phyloP scores from a whole-genome alignment of 2,329 filamentous ascomycete species.

The Diplodia intermedia region DNA sequence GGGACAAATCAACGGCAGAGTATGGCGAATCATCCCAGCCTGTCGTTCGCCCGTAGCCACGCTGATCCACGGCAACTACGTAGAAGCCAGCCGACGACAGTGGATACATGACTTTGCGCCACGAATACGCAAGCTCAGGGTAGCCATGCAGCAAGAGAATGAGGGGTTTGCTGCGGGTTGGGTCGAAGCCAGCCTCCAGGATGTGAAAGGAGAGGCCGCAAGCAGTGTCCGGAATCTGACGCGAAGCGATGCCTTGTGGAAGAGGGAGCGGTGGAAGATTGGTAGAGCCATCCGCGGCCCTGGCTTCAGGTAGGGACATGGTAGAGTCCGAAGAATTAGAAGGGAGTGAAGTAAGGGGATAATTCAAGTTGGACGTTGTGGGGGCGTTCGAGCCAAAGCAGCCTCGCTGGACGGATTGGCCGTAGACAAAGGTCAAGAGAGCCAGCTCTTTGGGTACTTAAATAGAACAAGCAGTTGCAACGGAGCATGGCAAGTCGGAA shows the following conservation, averaged over 20 bases:
- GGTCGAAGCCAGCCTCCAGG: constrained; percentile 60
- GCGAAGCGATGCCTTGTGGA: constrained; percentile 61
- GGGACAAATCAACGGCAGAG: constrained; percentile 61
- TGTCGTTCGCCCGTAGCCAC: constrained; percentile 71
- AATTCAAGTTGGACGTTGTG: not conserved
- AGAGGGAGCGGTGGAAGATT: constrained; percentile 59
- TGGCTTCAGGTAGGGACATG: not conserved
- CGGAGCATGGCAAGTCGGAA: constrained; percentile 10
- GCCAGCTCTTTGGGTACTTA: not conserved
- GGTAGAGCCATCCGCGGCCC: not conserved
- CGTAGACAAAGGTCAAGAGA: not conserved
- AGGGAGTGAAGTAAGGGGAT: not conserved
- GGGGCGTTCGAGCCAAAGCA: not conserved
- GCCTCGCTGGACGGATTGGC: not conserved
- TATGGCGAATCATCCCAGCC: constrained; percentile 63
- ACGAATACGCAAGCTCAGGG: constrained; percentile 73
- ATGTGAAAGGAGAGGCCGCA: constrained; percentile 68
- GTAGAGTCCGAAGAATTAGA: not conserved
- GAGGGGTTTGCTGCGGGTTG: constrained; percentile 56
- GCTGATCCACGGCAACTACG: constrained; percentile 71
- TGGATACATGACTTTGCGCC: constrained; percentile 67
- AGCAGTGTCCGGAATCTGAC: constrained; percentile 62
- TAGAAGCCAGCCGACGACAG: constrained; percentile 68
- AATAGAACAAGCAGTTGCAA: constrained; percentile 6
- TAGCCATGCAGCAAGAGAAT: constrained; percentile 71